A percentile compares a stretch with the other conserved stretches of the same genome.
phyloP scores from a whole-genome alignment of 495 filamentous ascomycete species.

The Daldinia bambusicola region DNA sequence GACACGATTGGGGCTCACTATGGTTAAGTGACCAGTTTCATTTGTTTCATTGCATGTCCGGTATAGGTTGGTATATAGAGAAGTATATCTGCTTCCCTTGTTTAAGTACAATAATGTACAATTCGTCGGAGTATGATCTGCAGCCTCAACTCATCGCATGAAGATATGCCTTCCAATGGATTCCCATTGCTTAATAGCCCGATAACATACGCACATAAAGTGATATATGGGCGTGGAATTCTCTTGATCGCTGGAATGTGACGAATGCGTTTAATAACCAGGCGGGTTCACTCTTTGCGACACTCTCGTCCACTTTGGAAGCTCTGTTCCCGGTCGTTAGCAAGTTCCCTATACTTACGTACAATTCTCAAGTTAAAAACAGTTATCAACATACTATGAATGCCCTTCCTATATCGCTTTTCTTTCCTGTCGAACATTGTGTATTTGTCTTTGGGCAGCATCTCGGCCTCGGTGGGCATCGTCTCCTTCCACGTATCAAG shows the following conservation, averaged over 20 bases:
- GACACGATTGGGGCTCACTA: neutral
- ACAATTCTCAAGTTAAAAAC: slow-evolving; percentile 7
- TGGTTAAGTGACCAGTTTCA: neutral
- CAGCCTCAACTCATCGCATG: neutral
- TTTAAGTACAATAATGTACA: slow-evolving; percentile 34
- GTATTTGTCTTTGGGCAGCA: slow-evolving; percentile 97
- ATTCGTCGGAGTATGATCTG: slow-evolving; percentile 13
- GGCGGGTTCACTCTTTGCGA: slow-evolving; percentile 93
- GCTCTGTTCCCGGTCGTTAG: slow-evolving; percentile 62
- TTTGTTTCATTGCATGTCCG: slow-evolving; percentile 1
- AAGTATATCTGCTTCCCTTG: slow-evolving; percentile 19
- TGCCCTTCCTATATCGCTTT: slow-evolving; percentile 93
- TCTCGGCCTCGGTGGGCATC: slow-evolving; percentile 96
- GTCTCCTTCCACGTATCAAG: slow-evolving; percentile 89
- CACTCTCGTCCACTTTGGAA: slow-evolving; percentile 96
- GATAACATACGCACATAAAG: neutral
- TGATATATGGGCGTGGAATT: neutral
- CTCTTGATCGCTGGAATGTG: neutral
- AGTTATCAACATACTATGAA: slow-evolving; percentile 80
- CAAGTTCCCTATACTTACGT: slow-evolving; percentile 24
- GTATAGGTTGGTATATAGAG: slow-evolving; percentile 1
- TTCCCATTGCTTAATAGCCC: neutral
- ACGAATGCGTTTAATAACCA: slow-evolving; percentile 73
- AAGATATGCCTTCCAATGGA: slow-evolving; percentile 9
- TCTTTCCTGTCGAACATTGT: slow-evolving; percentile 96